These are phyloP conservation scores for Nicotiana undulata DNA, from an alignment of 257 asterid species.

Conservation along the genomic window DNA sequence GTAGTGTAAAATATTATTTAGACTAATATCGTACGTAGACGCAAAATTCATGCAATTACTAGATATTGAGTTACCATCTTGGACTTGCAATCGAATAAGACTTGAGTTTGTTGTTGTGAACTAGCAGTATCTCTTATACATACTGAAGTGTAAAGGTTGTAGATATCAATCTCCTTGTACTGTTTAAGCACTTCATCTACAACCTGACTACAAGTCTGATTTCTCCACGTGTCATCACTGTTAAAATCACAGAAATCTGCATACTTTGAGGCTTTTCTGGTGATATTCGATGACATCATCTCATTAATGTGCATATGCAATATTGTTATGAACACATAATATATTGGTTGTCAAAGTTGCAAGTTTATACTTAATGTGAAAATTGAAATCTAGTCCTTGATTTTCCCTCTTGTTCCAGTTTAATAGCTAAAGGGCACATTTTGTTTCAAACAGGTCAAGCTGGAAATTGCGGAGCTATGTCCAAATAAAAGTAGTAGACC, in stretches of 20 bases:
- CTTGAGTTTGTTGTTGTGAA: slow-evolving; percentile 18
- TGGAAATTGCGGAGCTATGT: background rate
- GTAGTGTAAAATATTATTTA: too few species aligned
- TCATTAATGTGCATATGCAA: too few species aligned
- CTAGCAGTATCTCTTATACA: slow-evolving; percentile 39
- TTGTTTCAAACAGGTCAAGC: background rate
- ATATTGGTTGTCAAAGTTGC: background rate
- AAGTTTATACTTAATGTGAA: background rate
- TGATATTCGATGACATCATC: too few species aligned
- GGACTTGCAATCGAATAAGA: slow-evolving; percentile 32
- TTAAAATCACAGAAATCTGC: slow-evolving; percentile 55
- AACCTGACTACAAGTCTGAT: slow-evolving; percentile 35
- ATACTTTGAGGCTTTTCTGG: too few species aligned
- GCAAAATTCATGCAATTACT: background rate
- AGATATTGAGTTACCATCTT: slow-evolving; percentile 38
- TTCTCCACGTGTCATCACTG: slow-evolving; percentile 53
- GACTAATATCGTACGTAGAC: too few species aligned
- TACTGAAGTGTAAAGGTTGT: slow-evolving; percentile 70
- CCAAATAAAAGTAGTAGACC: background rate
- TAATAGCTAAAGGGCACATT: background rate
- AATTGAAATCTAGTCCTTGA: background rate
- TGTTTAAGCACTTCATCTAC: slow-evolving; percentile 58
- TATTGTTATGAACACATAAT: background rate
- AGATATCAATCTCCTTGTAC: slow-evolving; percentile 74
- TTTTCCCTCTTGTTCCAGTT: background rate